Evolutionary conservation across 2,329 filamentous ascomycete genomes (phyloP).

Genomic region (Rutstroemia sp.): DNA sequence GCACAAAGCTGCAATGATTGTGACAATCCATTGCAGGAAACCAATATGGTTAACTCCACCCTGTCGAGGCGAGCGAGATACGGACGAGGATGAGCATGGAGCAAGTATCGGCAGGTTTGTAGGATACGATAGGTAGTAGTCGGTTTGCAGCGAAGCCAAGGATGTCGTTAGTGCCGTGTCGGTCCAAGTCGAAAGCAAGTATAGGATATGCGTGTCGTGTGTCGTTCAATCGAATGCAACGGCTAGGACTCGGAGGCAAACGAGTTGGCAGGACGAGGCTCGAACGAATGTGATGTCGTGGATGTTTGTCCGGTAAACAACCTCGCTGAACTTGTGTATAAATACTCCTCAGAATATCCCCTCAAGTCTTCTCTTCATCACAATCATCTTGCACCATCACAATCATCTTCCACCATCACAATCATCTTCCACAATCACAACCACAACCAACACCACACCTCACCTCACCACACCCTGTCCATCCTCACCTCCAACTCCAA

Average conservation of each 20-base stretch:
- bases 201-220: constrained; percentile 22
- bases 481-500: constrained; percentile 1
- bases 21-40: constrained; percentile 11
- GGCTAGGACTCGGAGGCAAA: constrained; percentile 5
- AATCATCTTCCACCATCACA: constrained; percentile 14
- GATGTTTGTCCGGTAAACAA: constrained; percentile 5
- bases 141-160: not conserved
- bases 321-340: constrained; percentile 16
- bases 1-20: constrained; percentile 13
- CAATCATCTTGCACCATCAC: constrained; percentile 24
- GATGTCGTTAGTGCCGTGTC: constrained; percentile 9
- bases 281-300: constrained; percentile 9
- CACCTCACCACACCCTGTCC: not conserved
- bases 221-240: constrained; percentile 16
- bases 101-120: constrained; percentile 6
- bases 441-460: constrained; percentile 1
- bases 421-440: constrained; percentile 9
- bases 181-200: constrained; percentile 13
- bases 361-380: constrained; percentile 11
- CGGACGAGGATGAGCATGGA: not conserved
- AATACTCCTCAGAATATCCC: constrained; percentile 18
- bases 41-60: constrained; percentile 14
- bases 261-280: constrained; percentile 6
- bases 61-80: constrained; percentile 16
- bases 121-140: constrained; percentile 10